These are phyloP conservation scores for Wickerhamiella australiensis DNA, from an alignment of 805 yeast species.

Conservation along the genomic window DNA sequence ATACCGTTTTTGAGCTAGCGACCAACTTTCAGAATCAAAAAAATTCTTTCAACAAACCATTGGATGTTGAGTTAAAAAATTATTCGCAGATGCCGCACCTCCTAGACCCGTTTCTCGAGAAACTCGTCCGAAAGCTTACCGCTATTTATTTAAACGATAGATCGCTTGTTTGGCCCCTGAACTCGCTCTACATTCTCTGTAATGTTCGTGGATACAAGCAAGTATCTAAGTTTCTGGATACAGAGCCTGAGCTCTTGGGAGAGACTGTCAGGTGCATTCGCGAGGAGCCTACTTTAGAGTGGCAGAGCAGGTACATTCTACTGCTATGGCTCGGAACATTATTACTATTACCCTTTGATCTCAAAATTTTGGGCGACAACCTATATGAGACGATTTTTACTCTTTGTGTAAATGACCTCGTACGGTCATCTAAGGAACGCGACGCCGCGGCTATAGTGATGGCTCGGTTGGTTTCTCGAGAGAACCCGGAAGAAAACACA, in stretches of 20 bases:
- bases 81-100: constrained; percentile 2
- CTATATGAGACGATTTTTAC: constrained; percentile 30
- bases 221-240: constrained; percentile 45
- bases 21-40: background rate
- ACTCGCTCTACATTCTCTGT: constrained; percentile 38
- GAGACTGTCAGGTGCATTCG: constrained; percentile 27
- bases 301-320: constrained; percentile 41
- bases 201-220: constrained; percentile 58
- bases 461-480: constrained; percentile 42
- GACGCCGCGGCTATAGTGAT: constrained; percentile 41
- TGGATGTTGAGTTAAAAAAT: background rate
- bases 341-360: constrained; percentile 60
- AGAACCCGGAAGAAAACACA: constrained; percentile 29
- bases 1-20: background rate
- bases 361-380: constrained; percentile 32
- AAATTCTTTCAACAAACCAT: background rate
- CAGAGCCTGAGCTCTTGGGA: constrained; percentile 43
- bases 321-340: constrained; percentile 64
- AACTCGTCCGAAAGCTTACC: background rate
- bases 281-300: constrained; percentile 20
- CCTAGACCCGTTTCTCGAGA: constrained; percentile 3
- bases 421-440: constrained; percentile 45
- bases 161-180: background rate
- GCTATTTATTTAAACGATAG: background rate
- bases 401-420: constrained; percentile 29